Evolutionary conservation across 148 eudicot genomes (phyloP).

Genomic region (Rheum nobile): DNA sequence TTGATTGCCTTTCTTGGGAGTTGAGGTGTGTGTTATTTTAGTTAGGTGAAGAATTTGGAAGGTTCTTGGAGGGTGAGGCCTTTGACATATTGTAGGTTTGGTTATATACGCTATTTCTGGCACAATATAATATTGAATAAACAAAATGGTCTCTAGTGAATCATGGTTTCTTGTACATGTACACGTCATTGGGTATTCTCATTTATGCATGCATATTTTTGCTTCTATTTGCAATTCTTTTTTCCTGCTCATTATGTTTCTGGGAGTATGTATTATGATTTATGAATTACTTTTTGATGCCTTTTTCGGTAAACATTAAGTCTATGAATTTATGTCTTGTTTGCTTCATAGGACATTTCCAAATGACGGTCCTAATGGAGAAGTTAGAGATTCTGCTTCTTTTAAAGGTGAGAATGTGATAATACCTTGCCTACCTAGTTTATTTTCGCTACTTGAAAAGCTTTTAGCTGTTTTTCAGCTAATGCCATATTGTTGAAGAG

Average conservation of each 20-base stretch:
- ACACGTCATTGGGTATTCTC: neutral
- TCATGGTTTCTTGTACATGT: neutral
- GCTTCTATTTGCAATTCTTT: neutral
- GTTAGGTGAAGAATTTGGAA: neutral
- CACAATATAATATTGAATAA: neutral
- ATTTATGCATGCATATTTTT: neutral
- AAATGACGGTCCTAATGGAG: constrained; percentile 33
- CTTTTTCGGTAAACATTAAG: neutral
- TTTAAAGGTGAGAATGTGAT: constrained; percentile 23
- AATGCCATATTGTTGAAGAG: neutral
- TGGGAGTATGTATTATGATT: too few relatives aligned
- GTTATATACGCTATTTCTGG: neutral
- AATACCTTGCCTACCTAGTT: neutral
- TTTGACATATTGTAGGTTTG: neutral
- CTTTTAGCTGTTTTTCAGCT: constrained; percentile 5
- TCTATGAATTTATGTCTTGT: neutral
- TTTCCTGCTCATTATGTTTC: neutral
- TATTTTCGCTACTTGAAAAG: neutral
- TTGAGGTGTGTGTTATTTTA: neutral
- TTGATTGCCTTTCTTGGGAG: neutral
- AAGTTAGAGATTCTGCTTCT: constrained; percentile 26
- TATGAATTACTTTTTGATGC: neutral
- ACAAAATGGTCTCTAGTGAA: neutral
- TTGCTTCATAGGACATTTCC: constrained; percentile 32
- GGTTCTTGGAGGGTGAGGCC: neutral